A percentile compares a stretch with the other conserved stretches of the same genome.
Evolutionary conservation across 2,329 filamentous ascomycete genomes (phyloP).

Genomic region (Endocalyx cinctus): DNA sequence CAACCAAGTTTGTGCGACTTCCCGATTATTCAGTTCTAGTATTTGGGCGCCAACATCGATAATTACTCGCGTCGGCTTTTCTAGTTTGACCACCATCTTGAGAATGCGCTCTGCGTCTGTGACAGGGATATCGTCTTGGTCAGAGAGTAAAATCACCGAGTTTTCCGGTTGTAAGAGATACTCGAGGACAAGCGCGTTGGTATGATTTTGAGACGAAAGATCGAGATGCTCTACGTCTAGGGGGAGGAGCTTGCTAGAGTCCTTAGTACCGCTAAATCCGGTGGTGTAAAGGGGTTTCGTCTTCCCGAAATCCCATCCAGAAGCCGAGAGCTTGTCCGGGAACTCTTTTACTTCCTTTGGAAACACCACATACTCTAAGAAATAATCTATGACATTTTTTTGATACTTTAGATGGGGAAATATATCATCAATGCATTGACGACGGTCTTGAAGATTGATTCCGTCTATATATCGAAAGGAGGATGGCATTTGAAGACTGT

Average conservation of each 20-base stretch:
- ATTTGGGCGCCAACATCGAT: slow-evolving; percentile 70
- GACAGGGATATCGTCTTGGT: slow-evolving; percentile 1
- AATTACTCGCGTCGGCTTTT: slow-evolving; percentile 49
- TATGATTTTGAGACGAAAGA: slow-evolving; percentile 51
- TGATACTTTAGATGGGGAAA: slow-evolving; percentile 50
- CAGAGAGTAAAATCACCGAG: slow-evolving; percentile 25
- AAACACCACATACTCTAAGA: slow-evolving; percentile 54
- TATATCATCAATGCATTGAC: slow-evolving; percentile 41
- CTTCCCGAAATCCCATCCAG: slow-evolving; percentile 61
- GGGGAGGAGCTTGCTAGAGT: slow-evolving; percentile 55
- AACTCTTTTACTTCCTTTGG: slow-evolving; percentile 60
- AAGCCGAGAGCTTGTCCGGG: slow-evolving; percentile 56
- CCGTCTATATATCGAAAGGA: slow-evolving; percentile 38
- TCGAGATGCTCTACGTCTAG: slow-evolving; percentile 52
- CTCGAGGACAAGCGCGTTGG: slow-evolving; percentile 61
- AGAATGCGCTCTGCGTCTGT: slow-evolving; percentile 41
- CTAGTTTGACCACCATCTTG: slow-evolving; percentile 32
- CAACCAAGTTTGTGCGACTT: slow-evolving; percentile 53
- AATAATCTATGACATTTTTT: slow-evolving; percentile 59
- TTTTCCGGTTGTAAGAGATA: slow-evolving; percentile 54
- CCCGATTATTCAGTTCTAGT: slow-evolving; percentile 55
- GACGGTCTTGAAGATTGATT: slow-evolving; percentile 55
- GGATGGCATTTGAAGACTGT: slow-evolving; percentile 26
- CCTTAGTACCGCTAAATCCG: slow-evolving; percentile 69
- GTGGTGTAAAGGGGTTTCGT: slow-evolving; percentile 45